Conservation (phyloP, 164 flowering plant genomes). For the Macadamia tetraphylla region DNA sequence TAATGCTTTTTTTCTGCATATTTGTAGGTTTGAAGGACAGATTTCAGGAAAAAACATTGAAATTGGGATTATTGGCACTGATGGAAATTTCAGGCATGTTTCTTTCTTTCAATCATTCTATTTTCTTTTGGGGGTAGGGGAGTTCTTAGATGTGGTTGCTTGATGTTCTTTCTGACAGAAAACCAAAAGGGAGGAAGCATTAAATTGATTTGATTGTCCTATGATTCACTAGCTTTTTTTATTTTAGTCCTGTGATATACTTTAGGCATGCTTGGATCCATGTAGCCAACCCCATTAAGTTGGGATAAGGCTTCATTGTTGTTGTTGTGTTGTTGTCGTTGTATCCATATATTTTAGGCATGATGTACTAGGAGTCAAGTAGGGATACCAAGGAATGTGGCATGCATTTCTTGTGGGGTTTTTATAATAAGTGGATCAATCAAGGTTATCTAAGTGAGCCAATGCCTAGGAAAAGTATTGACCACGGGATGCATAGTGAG, state of each 20-base stretch:
- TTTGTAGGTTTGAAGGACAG: conserved; percentile 87
- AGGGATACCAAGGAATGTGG: no score
- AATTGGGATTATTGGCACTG: conserved; percentile 83
- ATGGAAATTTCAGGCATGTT: conserved; percentile 67
- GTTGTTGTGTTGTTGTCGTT: no score
- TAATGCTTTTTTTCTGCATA: conserved; percentile 3
- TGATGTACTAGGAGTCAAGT: no score
- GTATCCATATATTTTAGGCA: no score
- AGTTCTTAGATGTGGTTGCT: neutral
- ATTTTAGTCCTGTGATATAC: neutral
- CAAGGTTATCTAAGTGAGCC: no score
- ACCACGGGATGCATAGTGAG: no score
- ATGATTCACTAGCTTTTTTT: neutral
- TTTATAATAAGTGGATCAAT: no score
- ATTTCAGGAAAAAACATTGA: conserved; percentile 93
- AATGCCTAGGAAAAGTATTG: no score
- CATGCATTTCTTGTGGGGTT: no score
- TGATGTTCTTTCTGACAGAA: neutral
- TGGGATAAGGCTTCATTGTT: no score
- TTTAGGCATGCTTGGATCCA: no score
- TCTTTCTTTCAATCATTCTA: neutral
- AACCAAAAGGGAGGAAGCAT: neutral
- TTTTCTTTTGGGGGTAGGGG: neutral
- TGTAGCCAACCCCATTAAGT: no score
- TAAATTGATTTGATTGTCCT: neutral